Conservation (phyloP, 371 early-diverging fungal genomes). For the Mucor racemosus region DNA sequence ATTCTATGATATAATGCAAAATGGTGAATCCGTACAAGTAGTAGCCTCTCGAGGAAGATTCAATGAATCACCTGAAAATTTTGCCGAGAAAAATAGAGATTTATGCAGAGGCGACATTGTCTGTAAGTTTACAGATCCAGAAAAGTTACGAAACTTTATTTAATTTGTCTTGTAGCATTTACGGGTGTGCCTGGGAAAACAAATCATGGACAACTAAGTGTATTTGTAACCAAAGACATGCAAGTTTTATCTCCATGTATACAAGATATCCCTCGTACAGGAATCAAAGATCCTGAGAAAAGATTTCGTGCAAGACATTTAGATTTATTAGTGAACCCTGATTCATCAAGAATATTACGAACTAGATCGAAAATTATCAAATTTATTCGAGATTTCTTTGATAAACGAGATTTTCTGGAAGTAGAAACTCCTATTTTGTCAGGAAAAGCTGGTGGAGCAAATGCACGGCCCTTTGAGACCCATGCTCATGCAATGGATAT, state of each 20-base stretch:
- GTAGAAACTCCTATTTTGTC: constrained; percentile 97
- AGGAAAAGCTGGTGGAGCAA: constrained; percentile 92
- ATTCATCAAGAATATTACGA: constrained; percentile 58
- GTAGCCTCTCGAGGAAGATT: constrained; percentile 63
- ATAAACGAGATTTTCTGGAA: constrained; percentile 85
- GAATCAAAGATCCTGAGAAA: constrained; percentile 76
- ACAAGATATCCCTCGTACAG: constrained; percentile 79
- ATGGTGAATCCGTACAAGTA: constrained; percentile 69
- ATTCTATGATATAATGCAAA: constrained; percentile 74
- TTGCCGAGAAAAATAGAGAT: constrained; percentile 44
- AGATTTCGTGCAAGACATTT: constrained; percentile 87
- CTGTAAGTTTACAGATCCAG: constrained; percentile 40
- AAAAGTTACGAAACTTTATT: not conserved
- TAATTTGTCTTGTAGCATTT: constrained; percentile 51
- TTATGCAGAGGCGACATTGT: constrained; percentile 73
- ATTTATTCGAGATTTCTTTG: constrained; percentile 80
- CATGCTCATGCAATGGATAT: constrained; percentile 79
- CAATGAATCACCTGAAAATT: constrained; percentile 48
- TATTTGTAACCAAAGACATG: constrained; percentile 66
- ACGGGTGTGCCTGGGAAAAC: constrained; percentile 82
- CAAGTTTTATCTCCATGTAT: constrained; percentile 90
- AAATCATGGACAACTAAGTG: constrained; percentile 81
- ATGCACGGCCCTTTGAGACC: constrained; percentile 94
- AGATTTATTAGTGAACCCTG: constrained; percentile 88
- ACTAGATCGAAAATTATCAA: constrained; percentile 71